These are phyloP conservation scores for Mucor lusitanicus DNA, from an alignment of 371 early-diverging fungal species.

Conservation along the genomic window DNA sequence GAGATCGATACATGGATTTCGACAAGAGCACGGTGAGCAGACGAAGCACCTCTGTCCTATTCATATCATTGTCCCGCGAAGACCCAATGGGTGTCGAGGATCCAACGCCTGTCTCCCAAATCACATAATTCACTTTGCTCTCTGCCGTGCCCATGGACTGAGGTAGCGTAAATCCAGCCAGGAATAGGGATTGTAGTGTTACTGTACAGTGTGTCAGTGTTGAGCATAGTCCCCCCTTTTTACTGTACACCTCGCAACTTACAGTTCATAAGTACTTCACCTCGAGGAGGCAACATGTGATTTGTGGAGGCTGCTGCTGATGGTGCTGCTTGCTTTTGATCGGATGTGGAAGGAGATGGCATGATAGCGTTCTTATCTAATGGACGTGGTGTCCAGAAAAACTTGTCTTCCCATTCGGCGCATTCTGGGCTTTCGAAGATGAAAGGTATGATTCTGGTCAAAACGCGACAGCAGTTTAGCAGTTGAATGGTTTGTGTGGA, in stretches of 20 bases:
- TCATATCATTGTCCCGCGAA: conserved; percentile 59
- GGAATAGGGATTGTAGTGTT: conserved; percentile 54
- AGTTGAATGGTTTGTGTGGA: conserved; percentile 50
- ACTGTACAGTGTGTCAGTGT: conserved; percentile 6
- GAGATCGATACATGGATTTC: conserved; percentile 68
- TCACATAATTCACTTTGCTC: conserved; percentile 61
- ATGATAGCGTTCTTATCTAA: neutral
- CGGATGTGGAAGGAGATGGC: neutral
- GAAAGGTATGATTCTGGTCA: conserved; percentile 78
- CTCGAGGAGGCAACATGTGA: conserved; percentile 16
- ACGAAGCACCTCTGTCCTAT: conserved; percentile 74
- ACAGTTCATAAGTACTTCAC: conserved; percentile 24
- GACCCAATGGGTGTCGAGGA: conserved; percentile 70
- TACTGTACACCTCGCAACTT: neutral
- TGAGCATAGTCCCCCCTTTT: neutral
- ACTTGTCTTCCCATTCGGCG: conserved; percentile 54
- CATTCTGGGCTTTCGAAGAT: conserved; percentile 67
- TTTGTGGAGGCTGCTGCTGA: conserved; percentile 8
- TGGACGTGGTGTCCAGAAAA: conserved; percentile 51
- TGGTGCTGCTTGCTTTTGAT: conserved; percentile 9
- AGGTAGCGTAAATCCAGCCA: conserved; percentile 76
- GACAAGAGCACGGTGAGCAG: conserved; percentile 76
- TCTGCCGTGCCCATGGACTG: conserved; percentile 42
- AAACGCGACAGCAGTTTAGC: conserved; percentile 73
- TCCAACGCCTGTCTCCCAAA: conserved; percentile 79